phyloP scores from a whole-genome alignment of 805 yeast species.

The Zygosaccharomyces rouxii region DNA sequence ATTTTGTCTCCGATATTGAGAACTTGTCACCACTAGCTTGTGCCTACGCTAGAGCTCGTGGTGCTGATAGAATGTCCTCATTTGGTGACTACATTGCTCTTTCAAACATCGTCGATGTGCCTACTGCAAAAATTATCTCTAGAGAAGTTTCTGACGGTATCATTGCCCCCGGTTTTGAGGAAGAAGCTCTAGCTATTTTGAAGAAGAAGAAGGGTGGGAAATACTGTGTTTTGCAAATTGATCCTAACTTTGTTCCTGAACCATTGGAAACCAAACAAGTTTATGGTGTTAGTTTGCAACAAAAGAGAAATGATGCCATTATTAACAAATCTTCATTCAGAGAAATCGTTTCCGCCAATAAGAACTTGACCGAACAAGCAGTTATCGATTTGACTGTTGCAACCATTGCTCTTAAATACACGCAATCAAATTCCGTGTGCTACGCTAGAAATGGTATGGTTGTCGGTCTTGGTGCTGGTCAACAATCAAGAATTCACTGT shows the following conservation, averaged over 20 bases:
- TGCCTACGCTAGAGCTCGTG: conserved; percentile 99
- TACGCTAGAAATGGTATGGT: conserved; percentile 99
- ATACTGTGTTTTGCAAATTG: conserved; percentile 93
- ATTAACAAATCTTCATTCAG: conserved; percentile 85
- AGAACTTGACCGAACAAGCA: conserved; percentile 86
- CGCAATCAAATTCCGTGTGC: conserved; percentile 97
- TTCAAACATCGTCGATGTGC: conserved; percentile 91
- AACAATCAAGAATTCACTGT: conserved; percentile 98
- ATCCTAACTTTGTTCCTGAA: conserved; percentile 87
- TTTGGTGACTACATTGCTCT: conserved; percentile 98
- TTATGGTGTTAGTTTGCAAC: conserved; percentile 91
- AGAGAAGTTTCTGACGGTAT: conserved; percentile 98
- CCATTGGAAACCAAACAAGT: conserved; percentile 86
- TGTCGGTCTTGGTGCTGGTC: conserved; percentile 98
- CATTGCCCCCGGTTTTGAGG: conserved; percentile 94
- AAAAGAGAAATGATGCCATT: conserved; percentile 96
- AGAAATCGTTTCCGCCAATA: conserved; percentile 86
- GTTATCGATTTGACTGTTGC: conserved; percentile 92
- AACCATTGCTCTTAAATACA: conserved; percentile 93
- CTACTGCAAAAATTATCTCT: conserved; percentile 95
- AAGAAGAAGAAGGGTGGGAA: conserved; percentile 94
- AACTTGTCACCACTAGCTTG: conserved; percentile 94
- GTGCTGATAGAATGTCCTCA: conserved; percentile 99
- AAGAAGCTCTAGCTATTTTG: conserved; percentile 85
- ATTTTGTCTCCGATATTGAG: conserved; percentile 92